A percentile compares a stretch with the other conserved stretches of the same genome.
These are phyloP conservation scores for Calonectria fujianensis DNA, from an alignment of 2,329 filamentous ascomycete genomes.

Conservation along the genomic window DNA sequence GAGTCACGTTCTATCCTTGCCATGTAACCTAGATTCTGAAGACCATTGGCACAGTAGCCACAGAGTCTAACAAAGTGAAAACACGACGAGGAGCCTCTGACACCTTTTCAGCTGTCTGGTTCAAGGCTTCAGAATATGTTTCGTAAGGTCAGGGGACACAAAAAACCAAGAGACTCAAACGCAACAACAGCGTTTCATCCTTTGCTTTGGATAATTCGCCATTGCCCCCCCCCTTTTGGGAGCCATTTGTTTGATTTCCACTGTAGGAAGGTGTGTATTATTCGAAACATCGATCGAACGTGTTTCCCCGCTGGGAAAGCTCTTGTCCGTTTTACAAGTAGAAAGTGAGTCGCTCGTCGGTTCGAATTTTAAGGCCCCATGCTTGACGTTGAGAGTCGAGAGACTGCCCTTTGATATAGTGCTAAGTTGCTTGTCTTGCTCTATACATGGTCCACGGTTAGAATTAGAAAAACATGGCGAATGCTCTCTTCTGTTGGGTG, in stretches of 20 bases:
- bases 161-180: not conserved
- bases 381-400: not conserved
- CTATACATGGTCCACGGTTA: not conserved
- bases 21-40: not conserved
- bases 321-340: not conserved
- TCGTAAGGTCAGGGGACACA: not conserved
- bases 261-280: not conserved
- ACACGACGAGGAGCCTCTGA: not conserved
- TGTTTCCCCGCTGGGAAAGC: not conserved
- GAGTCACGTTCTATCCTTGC: not conserved
- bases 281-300: not conserved
- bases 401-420: not conserved
- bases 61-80: not conserved
- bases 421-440: not conserved
- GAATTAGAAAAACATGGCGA: not conserved
- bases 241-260: not conserved
- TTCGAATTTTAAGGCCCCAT: not conserved
- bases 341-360: not conserved
- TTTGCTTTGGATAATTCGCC: not conserved
- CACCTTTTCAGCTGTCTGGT: not conserved
- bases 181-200: not conserved
- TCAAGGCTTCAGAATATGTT: not conserved
- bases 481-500: not conserved
- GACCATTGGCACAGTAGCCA: not conserved
- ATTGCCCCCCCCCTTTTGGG: not conserved